Evolutionary conservation across 2,329 filamentous ascomycete species (phyloP), one percentile per base, ranked within the genome.

Genomic region (Colletotrichum orbiculare): DNA sequence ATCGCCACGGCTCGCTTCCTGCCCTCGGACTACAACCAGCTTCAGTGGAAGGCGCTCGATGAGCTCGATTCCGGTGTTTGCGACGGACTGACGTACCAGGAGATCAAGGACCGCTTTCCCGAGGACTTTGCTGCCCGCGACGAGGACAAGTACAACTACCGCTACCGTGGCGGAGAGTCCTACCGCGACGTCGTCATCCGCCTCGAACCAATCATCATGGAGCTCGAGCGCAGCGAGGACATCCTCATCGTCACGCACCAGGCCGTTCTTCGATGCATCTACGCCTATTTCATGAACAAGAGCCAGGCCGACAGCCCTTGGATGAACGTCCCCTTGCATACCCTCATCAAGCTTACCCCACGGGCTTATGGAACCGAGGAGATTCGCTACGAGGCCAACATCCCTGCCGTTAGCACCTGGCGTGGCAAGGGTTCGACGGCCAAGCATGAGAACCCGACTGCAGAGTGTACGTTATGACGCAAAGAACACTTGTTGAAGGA

Each of bases 101-200:
- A 99, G 75, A 98, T 99, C 75, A 93, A 96, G 73, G 88, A 96
- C 73, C 82, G 87, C 59, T 98, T 93, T 75, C 96, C 96, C 0
- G 94, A 97, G 71, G 96, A 99, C 80, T 99, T 99, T 80, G 89
- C 89, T 54, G 94, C 95, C 39, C 93, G 96, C 68, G 96, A 99
- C 77, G 93, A 97, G 70, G 96, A 99, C 84, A 99, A 99, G 80
- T 98, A 98, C 87, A 98, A 99, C 82, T 99, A 99, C 81, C 93
- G 96, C 62, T 99, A 99, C 79, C 91, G 96, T 6, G 96, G 96
- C 68, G 96, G 96, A 58, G 96, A 99, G 81, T 96, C 92, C 67
- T 90, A 99, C 78, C 92, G 95, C 60, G 96, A 99, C 74, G 95
- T 99, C 1, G 96, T 99, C 45, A 98, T 97, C 73, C 93, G 96